Evolutionary conservation across 495 filamentous ascomycete species (phyloP).

Genomic region (Podospora conica): DNA sequence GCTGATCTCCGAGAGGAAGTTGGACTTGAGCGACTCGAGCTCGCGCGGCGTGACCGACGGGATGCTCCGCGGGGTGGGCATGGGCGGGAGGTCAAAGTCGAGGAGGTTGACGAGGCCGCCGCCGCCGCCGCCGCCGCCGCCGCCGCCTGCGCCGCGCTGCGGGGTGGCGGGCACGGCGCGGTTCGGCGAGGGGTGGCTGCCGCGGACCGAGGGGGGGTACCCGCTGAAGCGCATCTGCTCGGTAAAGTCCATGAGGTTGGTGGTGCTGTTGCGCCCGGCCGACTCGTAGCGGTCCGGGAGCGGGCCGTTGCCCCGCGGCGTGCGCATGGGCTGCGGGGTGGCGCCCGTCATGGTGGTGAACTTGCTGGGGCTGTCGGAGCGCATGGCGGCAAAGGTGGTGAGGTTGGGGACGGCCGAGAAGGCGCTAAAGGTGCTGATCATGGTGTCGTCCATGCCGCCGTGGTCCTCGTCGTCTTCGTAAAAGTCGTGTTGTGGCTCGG

Average conservation of each 20-base stretch:
- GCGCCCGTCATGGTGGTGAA: conserved; percentile 24
- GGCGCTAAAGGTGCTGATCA: conserved; percentile 62
- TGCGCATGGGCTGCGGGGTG: conserved; percentile 47
- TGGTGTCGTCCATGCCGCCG: conserved; percentile 61
- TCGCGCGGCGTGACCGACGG: conserved; percentile 88
- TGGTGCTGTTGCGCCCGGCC: conserved; percentile 42
- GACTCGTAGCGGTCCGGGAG: conserved; percentile 30
- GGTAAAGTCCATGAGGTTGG: conserved; percentile 84
- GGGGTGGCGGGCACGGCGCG: conserved; percentile 30
- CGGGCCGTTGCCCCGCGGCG: conserved; percentile 43
- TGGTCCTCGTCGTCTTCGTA: conserved; percentile 27
- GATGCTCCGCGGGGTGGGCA: conserved; percentile 84
- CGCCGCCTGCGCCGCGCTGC: conserved; percentile 18
- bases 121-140: neutral
- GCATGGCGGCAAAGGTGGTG: conserved; percentile 26
- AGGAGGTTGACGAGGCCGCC: conserved; percentile 55
- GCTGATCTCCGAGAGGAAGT: conserved; percentile 82
- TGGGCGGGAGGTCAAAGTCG: conserved; percentile 87
- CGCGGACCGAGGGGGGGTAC: conserved; percentile 28
- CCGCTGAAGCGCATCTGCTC: conserved; percentile 58
- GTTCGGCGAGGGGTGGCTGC: conserved; percentile 21
- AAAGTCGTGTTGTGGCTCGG: neutral
- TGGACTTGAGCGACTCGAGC: conserved; percentile 83
- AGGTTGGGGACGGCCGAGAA: conserved; percentile 53
- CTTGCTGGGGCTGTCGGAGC: conserved; percentile 48